Evolutionary conservation across 116 monocot genomes (phyloP), one percentile per base, ranked within the genome.

Genomic region (Iris pallida): DNA sequence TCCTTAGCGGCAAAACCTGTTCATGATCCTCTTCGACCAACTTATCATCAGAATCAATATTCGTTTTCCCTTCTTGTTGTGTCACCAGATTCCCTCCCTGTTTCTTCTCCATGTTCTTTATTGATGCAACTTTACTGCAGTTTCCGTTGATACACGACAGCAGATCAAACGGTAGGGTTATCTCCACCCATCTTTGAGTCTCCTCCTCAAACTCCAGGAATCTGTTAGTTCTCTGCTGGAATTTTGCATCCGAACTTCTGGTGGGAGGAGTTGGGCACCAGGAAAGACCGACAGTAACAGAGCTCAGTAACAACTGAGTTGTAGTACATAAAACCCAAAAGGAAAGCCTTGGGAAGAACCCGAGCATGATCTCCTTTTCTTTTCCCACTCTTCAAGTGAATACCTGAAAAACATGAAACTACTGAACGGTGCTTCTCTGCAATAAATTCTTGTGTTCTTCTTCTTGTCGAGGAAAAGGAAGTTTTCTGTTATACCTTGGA

Each of bases 171-270:
- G 95, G 95, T 6, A 83, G 69, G 60, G 63, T 84, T 41, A 95
- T 73, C 53, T 91, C 88, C 30, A 88, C 91, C 95, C 95, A 95
- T 47, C 69, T 83, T 14, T 79, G 81, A 13, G 64, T 82, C 42
- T 86, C 46, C 77, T 86, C 82, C 43, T 88, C 81, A 52, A 80
- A 95, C 67, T 76, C 84, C 91, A 88, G 91, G 57, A 91, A 95
- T 68, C 53, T 78, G 4, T 67, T 82, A 4, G 73, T 74, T 71
- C 69, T 91, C 78, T 95, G 88, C 69, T 84, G 67, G 56, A 95
- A 95, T 47, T 85, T 77, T 45, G 16, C 52, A 67, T 79, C 68
- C 15, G 58, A 58, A 0, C 45, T 46, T 72, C 51, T 51, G 16
- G 59, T 79, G 1, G 66, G 74, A 47, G 70, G 76, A 69, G 56